Conservation (phyloP, 1,284 basidiomycete species). For the Fomes fomentarius region DNA sequence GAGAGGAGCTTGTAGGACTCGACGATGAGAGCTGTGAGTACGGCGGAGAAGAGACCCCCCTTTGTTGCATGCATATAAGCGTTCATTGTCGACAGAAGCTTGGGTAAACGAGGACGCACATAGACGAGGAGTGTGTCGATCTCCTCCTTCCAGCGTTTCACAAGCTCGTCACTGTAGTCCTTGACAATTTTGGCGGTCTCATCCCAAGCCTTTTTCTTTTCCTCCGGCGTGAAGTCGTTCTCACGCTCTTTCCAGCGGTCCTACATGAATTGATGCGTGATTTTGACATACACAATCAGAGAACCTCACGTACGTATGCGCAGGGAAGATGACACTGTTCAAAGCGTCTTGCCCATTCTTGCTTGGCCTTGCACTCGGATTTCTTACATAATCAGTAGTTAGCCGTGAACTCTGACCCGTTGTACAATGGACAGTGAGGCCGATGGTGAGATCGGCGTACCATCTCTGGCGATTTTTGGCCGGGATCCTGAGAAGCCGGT, state of each 20-base stretch:
- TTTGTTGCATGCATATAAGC: neutral
- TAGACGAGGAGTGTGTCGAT: conserved; percentile 9
- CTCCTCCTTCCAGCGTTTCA: conserved; percentile 1
- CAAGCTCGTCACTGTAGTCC: neutral
- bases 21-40: conserved; percentile 10
- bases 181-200: neutral
- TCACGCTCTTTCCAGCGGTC: neutral
- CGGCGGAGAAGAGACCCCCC: conserved; percentile 8
- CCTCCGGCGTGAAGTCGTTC: neutral
- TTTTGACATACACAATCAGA: no score
- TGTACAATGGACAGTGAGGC: no score
- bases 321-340: no score
- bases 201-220: neutral
- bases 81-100: neutral
- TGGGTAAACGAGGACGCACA: neutral
- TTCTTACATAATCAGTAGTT: no score
- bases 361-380: no score
- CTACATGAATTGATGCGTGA: no score
- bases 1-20: conserved; percentile 4
- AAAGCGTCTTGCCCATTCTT: no score
- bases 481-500: no score
- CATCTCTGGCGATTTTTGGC: no score
- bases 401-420: no score
- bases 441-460: no score
- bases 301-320: no score